These are phyloP conservation scores for Tylopilus subfusipes DNA, from an alignment of 768 basidiomycete genomes.

Conservation along the genomic window DNA sequence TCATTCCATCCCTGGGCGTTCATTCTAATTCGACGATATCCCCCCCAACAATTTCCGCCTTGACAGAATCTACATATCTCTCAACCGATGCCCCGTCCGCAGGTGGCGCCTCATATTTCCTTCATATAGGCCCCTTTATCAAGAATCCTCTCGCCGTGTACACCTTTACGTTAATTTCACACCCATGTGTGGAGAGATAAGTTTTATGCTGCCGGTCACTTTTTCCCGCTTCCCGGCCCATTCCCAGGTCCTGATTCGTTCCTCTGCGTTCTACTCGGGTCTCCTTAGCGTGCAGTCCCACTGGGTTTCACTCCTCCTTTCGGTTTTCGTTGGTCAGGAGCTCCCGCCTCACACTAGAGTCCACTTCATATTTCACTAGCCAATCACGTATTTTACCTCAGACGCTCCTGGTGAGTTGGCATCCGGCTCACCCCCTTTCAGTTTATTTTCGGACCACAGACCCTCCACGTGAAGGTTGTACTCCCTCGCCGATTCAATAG, in stretches of 20 bases:
- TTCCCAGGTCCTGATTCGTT: slow-evolving; percentile 1
- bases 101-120: slow-evolving; percentile 2
- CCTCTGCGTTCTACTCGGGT: not conserved
- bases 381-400: not conserved
- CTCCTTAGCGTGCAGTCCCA: not conserved
- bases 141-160: not conserved
- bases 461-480: not conserved
- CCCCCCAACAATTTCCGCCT: slow-evolving; percentile 12
- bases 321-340: not conserved
- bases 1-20: not conserved
- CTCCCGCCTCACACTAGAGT: not conserved
- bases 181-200: slow-evolving; percentile 5
- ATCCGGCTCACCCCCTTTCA: not conserved
- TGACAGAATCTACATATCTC: slow-evolving; percentile 2
- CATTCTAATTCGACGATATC: not conserved
- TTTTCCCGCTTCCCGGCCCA: slow-evolving; percentile 1
- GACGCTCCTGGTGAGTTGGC: not conserved
- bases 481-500: not conserved
- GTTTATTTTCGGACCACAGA: not conserved
- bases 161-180: slow-evolving; percentile 15
- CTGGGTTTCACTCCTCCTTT: not conserved
- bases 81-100: not conserved
- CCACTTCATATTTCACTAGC: not conserved
- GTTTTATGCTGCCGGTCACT: not conserved
- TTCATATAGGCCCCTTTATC: slow-evolving; percentile 9